Evolutionary conservation across 306 rosid genomes (phyloP).

Genomic region (Cucumis sativus): Cucumber_9930_V3 NC_026660.2:22223001-22223500

Average conservation of each 20-base stretch:
- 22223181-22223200: slow-evolving; percentile 98
- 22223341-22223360: slow-evolving; percentile 95
- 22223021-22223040: slow-evolving; percentile 5
- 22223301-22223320: slow-evolving; percentile 94
- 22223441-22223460: not conserved
- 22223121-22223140: slow-evolving; percentile 70
- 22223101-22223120: slow-evolving; percentile 88
- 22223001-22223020: slow-evolving; percentile 3
- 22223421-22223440: not conserved
- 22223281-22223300: slow-evolving; percentile 93
- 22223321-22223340: slow-evolving; percentile 57
- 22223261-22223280: slow-evolving; percentile 98
- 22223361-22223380: slow-evolving; percentile 98
- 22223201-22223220: slow-evolving; percentile 91
- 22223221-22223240: slow-evolving; percentile 96
- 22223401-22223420: not conserved
- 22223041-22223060: not conserved
- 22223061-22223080: not conserved
- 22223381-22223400: slow-evolving; percentile 42
- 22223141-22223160: slow-evolving; percentile 80
- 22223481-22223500: not conserved
- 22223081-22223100: slow-evolving; percentile 57
- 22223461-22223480: not conserved
- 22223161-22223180: slow-evolving; percentile 91
- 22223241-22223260: slow-evolving; percentile 79